Conservation (phyloP, 2,329 filamentous ascomycete genomes). For the Colletotrichum sp. region DNA sequence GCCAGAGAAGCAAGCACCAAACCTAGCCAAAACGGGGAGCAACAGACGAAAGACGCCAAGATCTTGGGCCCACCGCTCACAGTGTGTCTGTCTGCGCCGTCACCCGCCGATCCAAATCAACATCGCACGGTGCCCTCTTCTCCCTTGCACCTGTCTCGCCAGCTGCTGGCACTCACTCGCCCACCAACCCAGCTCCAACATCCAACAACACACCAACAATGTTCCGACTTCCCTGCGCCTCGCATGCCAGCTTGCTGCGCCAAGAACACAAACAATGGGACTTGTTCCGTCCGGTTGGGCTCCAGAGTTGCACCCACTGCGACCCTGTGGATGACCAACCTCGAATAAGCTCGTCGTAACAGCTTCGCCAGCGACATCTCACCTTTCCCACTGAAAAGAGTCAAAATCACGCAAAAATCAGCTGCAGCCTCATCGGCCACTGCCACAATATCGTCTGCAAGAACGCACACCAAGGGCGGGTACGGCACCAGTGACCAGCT, state of each 20-base stretch:
- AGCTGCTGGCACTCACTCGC: not conserved
- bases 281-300: constrained; percentile 6
- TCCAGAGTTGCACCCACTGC: constrained; percentile 6
- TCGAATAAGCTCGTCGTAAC: constrained; percentile 10
- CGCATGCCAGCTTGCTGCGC: not conserved
- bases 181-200: not conserved
- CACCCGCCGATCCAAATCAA: not conserved
- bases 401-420: not conserved
- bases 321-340: not conserved
- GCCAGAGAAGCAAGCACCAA: not conserved
- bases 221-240: not conserved
- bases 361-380: not conserved
- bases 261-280: not conserved
- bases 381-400: not conserved
- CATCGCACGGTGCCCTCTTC: not conserved
- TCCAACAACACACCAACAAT: not conserved
- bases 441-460: constrained; percentile 6
- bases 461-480: not conserved
- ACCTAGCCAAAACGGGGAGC: not conserved
- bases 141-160: not conserved
- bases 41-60: constrained; percentile 1
- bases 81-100: not conserved
- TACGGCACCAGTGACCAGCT: not conserved
- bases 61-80: not conserved
- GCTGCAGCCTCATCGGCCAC: not conserved